Conservation (phyloP, 2,329 filamentous ascomycete genomes). For the Dactylellina sp. region DNA sequence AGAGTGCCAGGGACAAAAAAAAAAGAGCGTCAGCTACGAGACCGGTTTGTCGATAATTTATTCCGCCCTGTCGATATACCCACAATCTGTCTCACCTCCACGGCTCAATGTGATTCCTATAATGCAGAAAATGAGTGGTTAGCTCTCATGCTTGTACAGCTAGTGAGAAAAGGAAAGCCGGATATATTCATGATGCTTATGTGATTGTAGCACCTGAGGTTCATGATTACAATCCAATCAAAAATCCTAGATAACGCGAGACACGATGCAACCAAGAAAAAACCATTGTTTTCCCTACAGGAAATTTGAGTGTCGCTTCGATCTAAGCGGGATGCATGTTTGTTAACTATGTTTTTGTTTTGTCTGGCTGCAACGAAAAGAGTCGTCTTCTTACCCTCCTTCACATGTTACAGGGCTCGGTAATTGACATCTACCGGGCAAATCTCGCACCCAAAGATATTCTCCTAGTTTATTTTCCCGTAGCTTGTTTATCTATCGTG, state of each 20-base stretch:
- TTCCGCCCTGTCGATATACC: conserved; percentile 7
- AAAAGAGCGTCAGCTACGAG: background rate
- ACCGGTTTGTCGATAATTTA: background rate
- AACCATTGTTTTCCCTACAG: no score
- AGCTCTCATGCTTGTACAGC: background rate
- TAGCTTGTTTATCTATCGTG: no score
- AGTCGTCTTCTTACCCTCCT: background rate
- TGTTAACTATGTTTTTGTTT: background rate
- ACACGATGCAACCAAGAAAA: no score
- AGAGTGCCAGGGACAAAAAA: background rate
- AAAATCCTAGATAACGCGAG: background rate
- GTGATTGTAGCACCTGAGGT: background rate
- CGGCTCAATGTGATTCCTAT: conserved; percentile 16
- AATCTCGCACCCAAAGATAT: background rate
- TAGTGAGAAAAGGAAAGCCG: background rate
- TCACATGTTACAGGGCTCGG: background rate
- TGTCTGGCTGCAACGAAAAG: background rate
- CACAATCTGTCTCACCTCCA: conserved; percentile 8
- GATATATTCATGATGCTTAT: background rate
- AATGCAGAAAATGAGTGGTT: background rate
- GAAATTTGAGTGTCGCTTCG: background rate
- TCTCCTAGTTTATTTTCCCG: no score
- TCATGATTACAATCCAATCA: conserved; percentile 2
- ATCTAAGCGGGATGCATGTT: background rate
- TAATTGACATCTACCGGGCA: background rate